Conservation (phyloP, 768 basidiomycete species). For the Hortiboletus flavorubellus region DNA sequence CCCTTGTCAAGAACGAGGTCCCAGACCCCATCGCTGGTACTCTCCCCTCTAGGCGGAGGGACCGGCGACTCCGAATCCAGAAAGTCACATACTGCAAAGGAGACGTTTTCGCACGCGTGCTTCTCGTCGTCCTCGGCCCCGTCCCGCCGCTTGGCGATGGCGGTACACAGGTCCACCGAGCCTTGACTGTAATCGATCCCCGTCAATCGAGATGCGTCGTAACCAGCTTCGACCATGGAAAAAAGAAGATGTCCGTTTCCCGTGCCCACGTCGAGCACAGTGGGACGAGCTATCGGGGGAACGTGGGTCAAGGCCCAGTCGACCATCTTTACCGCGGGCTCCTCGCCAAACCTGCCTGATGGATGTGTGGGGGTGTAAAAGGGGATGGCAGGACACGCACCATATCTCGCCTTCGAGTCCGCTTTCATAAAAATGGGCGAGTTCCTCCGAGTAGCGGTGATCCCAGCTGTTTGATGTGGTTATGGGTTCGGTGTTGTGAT, state of each 20-base stretch:
- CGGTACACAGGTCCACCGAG: constrained; percentile 60
- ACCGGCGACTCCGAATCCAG: constrained; percentile 49
- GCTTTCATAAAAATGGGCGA: constrained; percentile 69
- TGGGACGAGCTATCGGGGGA: constrained; percentile 45
- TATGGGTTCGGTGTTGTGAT: not conserved
- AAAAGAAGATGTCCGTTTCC: constrained; percentile 80
- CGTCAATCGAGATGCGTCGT: constrained; percentile 45
- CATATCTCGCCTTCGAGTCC: constrained; percentile 87
- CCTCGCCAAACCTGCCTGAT: constrained; percentile 70
- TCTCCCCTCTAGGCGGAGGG: constrained; percentile 11
- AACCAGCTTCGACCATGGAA: constrained; percentile 65
- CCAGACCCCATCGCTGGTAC: constrained; percentile 41
- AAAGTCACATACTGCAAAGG: constrained; percentile 64
- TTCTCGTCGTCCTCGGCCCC: not conserved
- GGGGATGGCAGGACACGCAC: constrained; percentile 37
- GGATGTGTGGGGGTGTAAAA: not conserved
- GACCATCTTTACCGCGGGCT: constrained; percentile 76
- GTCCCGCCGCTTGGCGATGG: constrained; percentile 49
- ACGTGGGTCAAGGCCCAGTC: constrained; percentile 61
- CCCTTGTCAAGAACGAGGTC: constrained; percentile 82
- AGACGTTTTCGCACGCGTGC: constrained; percentile 27
- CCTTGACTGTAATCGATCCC: constrained; percentile 80
- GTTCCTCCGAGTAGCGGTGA: constrained; percentile 64
- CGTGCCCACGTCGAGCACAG: constrained; percentile 71
- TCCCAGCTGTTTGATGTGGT: constrained; percentile 60